Base-by-base conservation (phyloP, 108 stramenopile species). In the Nannochloropsis salina region DNA sequence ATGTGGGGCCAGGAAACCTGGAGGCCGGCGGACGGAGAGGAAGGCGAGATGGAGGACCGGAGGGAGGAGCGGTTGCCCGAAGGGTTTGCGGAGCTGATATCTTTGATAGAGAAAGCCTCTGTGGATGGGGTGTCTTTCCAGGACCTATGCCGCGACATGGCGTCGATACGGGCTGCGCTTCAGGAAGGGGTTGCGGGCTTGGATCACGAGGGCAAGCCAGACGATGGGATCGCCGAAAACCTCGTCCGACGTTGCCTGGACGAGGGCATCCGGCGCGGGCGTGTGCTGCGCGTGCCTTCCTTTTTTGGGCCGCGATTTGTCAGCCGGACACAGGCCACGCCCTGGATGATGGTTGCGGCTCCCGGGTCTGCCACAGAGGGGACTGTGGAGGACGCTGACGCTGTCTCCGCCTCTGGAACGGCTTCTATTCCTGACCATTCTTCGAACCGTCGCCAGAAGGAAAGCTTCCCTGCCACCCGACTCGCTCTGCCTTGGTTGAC, bases 251-350 rank as follows among this genome's bases (percentile, higher is more conserved):
- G n/a, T 15, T 74, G 61, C n/a, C 61, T 74, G 3, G 15, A 15
- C 3, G 61, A 15, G 3, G 61, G 20, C n/a, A n/a, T n/a, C 3
- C 20, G 20, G 6, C 8, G 6, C 6, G 61, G 61, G 61, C 3
- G 1, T 74, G 61, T 74, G 20, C 8, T 74, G n/a, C 61, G 61
- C 5, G 61, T 74, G 61, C 61, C 61, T 74, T 74, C 61, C n/a
- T 74, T 74, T 74, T 74, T 74, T n/a, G 61, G 61, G 61, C 61
- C 61, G 3, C 61, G 61, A 15, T 74, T 74, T 74, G 61, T 74
- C 20, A n/a, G 20, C 6, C 61, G 20, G 15, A n/a, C 61, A 15
- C 15, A 74, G 61, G 61, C 61, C 20, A 74, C 61, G 15, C 61
- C 61, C 3, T 74, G 61, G 61, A 74, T 74, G 61, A n/a, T 74